Conservation (phyloP, 2,329 filamentous ascomycete species). For the Claviceps maximensis region DNA sequence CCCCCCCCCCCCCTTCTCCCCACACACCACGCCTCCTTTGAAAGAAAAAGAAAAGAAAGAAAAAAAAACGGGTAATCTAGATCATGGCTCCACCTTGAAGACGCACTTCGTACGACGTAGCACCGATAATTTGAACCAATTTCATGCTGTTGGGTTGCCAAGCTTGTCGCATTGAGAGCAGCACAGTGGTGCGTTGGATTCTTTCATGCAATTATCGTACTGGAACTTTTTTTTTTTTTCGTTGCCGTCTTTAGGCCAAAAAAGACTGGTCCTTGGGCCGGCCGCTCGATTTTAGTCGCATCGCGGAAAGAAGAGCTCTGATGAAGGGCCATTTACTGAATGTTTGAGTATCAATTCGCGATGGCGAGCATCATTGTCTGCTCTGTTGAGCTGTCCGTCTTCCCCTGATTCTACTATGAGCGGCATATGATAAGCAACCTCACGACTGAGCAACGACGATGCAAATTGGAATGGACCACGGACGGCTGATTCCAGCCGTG, state of each 20-base stretch:
- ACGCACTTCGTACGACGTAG: constrained; percentile 2
- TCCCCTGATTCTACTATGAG: too few relatives aligned
- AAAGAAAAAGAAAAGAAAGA: neutral
- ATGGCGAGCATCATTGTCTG: neutral
- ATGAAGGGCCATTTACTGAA: neutral
- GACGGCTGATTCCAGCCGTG: neutral
- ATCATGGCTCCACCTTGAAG: constrained; percentile 1
- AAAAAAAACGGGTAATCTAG: neutral
- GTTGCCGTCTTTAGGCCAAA: too few relatives aligned
- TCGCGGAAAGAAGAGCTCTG: neutral
- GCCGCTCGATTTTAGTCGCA: neutral
- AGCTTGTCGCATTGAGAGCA: neutral
- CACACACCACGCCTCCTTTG: too few relatives aligned
- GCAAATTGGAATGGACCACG: neutral
- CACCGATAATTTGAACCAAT: constrained; percentile 3
- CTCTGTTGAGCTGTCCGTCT: neutral
- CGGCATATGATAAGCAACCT: too few relatives aligned
- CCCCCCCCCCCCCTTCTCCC: too few relatives aligned
- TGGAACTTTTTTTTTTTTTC: neutral
- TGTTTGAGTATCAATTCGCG: neutral
- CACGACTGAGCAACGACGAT: too few relatives aligned
- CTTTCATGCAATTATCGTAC: neutral
- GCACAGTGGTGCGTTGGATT: neutral
- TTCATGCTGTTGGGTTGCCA: neutral
- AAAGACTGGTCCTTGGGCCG: neutral